Evolutionary conservation across 192 early-diverging fungal species (phyloP).

Genomic region (Funneliformis mosseae): DNA sequence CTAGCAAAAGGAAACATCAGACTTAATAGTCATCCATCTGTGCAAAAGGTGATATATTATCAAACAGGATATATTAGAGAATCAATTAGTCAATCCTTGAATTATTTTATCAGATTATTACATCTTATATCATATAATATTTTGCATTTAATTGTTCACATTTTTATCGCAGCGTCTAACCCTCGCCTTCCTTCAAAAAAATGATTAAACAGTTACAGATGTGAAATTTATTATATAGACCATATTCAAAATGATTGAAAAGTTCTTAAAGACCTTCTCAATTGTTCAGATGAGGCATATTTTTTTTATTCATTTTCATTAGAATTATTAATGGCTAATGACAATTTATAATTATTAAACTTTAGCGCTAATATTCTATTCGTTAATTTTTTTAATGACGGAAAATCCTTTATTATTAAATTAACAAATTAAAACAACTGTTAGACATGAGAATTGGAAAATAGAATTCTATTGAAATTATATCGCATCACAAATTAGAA

Average conservation of each 20-base stretch:
- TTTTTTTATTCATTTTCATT: not conserved
- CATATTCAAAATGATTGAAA: constrained; percentile 35
- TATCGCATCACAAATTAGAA: constrained; percentile 9
- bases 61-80: constrained; percentile 25
- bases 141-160: constrained; percentile 1
- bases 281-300: constrained; percentile 3
- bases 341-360: not conserved
- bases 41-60: not conserved
- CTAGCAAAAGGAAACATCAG: not conserved
- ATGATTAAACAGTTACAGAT: not conserved
- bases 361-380: constrained; percentile 23
- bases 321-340: not conserved
- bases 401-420: not conserved
- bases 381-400: not conserved
- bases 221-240: not conserved
- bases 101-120: not conserved
- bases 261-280: constrained; percentile 12
- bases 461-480: constrained; percentile 4
- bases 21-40: constrained; percentile 10
- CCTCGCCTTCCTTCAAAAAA: not conserved
- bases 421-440: not conserved
- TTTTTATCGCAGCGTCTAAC: not conserved
- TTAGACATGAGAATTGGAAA: constrained; percentile 15
- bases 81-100: not conserved
- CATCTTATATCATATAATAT: constrained; percentile 25